phyloP scores from a whole-genome alignment of 306 rosid genomes.

The Ceratonia siliqua region DNA sequence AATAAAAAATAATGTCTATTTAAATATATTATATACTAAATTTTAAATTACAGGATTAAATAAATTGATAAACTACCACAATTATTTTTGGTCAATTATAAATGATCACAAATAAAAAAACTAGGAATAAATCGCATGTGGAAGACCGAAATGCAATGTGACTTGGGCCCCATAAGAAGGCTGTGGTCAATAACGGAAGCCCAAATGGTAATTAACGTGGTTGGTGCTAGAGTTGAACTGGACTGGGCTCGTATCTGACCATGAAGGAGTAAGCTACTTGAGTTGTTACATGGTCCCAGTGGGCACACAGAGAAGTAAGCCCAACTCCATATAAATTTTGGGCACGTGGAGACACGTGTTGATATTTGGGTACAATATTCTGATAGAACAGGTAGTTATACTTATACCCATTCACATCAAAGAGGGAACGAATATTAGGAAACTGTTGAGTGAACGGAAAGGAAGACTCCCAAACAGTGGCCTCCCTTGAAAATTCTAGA shows the following conservation, averaged over 20 bases:
- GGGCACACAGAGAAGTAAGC: neutral
- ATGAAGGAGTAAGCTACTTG: neutral
- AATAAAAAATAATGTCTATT: too few relatives aligned
- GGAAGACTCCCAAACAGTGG: constrained; percentile 18
- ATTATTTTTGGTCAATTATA: too few relatives aligned
- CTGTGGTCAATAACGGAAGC: too few relatives aligned
- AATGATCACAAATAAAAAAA: too few relatives aligned
- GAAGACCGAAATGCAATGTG: too few relatives aligned
- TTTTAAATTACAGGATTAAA: too few relatives aligned
- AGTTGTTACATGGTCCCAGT: neutral
- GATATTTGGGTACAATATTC: rapidly evolving
- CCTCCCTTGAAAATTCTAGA: neutral
- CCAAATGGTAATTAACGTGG: too few relatives aligned
- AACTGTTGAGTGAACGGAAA: constrained; percentile 11
- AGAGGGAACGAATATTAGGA: neutral
- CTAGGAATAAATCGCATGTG: too few relatives aligned
- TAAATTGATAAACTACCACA: too few relatives aligned
- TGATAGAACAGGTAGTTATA: neutral
- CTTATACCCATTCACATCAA: neutral
- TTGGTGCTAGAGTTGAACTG: neutral
- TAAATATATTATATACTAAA: too few relatives aligned
- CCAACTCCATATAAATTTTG: neutral
- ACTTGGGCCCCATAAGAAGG: neutral
- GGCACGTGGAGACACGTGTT: neutral
- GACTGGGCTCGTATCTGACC: neutral